Evolutionary conservation across 2,329 filamentous ascomycete genomes (phyloP).

Genomic region (Exophiala viscosa): DNA sequence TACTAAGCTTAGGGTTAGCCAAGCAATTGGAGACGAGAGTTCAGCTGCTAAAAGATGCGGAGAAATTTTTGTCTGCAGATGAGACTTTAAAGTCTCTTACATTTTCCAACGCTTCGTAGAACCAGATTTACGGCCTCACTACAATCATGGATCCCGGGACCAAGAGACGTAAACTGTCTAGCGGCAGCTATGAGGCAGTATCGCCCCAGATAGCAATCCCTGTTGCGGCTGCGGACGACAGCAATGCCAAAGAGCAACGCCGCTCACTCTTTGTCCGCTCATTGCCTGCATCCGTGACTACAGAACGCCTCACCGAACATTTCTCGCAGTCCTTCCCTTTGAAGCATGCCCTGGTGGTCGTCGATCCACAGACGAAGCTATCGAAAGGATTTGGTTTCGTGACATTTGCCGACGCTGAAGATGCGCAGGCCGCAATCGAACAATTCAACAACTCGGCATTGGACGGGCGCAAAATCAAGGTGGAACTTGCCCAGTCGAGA

Average conservation of each 20-base stretch:
- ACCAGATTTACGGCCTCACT: no score
- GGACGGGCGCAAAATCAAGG: conserved; percentile 74
- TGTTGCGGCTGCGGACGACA: conserved; percentile 24
- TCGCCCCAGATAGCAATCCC: conserved; percentile 34
- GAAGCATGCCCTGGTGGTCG: conserved; percentile 91
- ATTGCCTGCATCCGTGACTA: conserved; percentile 72
- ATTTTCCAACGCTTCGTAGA: no score
- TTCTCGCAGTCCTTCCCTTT: conserved; percentile 94
- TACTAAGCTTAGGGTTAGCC: no score
- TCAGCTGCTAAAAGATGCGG: no score
- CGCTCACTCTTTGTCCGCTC: conserved; percentile 87
- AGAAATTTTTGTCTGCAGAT: no score
- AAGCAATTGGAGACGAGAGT: no score
- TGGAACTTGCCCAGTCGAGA: conserved; percentile 84
- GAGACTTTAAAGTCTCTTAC: no score
- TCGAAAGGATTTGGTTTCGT: conserved; percentile 96
- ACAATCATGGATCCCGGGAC: conserved; percentile 33
- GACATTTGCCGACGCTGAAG: conserved; percentile 89
- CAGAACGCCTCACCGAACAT: conserved; percentile 75
- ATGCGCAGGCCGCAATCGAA: conserved; percentile 74
- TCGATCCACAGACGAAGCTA: conserved; percentile 77
- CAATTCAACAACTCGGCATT: conserved; percentile 76
- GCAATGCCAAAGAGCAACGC: conserved; percentile 34
- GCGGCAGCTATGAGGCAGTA: conserved; percentile 27
- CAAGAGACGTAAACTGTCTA: conserved; percentile 38